A percentile compares a stretch with the other conserved stretches of the same genome.
Conservation (phyloP, 768 basidiomycete species). For the Mycena albidolilacea region DNA sequence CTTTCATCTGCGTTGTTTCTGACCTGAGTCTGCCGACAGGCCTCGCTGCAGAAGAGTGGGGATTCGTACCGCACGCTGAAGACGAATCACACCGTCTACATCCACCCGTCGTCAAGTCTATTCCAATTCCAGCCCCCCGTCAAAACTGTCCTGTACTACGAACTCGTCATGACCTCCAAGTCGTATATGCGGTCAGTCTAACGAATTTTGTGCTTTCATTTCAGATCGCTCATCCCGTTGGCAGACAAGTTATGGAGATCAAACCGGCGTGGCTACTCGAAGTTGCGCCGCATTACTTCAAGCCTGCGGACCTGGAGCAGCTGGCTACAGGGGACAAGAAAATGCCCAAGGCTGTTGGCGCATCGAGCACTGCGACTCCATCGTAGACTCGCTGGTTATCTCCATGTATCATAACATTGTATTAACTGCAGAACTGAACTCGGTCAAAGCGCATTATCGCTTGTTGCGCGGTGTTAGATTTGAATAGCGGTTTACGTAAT, state of each 20-base stretch:
- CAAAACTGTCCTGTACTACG: constrained; percentile 93
- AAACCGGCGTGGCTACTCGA: constrained; percentile 96
- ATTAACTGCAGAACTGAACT: not conserved
- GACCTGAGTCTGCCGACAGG: constrained; percentile 58
- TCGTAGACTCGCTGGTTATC: not conserved
- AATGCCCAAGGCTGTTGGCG: constrained; percentile 87
- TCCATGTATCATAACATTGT: constrained; percentile 15
- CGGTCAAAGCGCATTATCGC: constrained; percentile 13
- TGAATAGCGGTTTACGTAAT: not conserved
- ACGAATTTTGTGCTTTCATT: not conserved
- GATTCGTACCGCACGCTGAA: constrained; percentile 98
- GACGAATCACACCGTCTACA: constrained; percentile 95
- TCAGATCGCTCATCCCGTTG: constrained; percentile 16
- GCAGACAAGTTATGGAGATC: constrained; percentile 97
- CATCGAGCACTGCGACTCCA: constrained; percentile 45
- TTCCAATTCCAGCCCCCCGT: constrained; percentile 97
- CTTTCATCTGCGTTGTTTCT: constrained; percentile 11
- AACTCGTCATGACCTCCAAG: constrained; percentile 97
- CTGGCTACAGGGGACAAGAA: constrained; percentile 88
- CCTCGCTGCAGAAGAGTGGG: constrained; percentile 93
- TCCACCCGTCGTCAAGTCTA: constrained; percentile 95
- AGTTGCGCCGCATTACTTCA: constrained; percentile 98
- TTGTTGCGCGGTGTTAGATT: constrained; percentile 21
- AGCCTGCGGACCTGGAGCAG: constrained; percentile 85
- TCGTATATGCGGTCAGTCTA: constrained; percentile 87